Base-by-base conservation (phyloP, 768 basidiomycete genomes). In the Dacryopinax spathularia region DNA sequence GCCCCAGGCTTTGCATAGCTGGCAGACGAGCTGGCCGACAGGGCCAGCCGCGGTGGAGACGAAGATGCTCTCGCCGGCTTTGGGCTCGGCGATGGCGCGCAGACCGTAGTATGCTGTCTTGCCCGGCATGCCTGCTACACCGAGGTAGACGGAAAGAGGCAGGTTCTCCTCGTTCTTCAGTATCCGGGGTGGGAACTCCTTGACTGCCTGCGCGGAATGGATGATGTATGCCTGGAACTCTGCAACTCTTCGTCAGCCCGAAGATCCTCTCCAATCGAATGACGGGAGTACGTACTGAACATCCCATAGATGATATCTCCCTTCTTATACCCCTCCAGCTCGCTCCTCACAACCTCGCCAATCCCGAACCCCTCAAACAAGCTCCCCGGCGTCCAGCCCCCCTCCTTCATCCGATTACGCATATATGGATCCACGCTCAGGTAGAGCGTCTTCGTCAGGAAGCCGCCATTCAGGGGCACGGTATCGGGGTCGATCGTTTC, bases 1-100 rank as follows among this genome's bases (percentile, higher is more conserved):
- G 0, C 80, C 80, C 0, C 73, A 70, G 1, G 66, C 66, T 65
- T 79, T 78, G 25, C 78, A 77, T 16, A 80, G 67, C 70, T 80
- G 78, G 33, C 75, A 71, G 44, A 79, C 77, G 22, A 77, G 33
- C 81, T 82, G 81, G 66, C 86, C 87, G 31, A 89, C 85, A 16
- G 84, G 41, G 66, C 79, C 79, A 12, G 76, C 74, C 0, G 76
- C 81, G 4, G 79, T 73, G 1, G 73, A 75, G 16, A 84, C 76
- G 65, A 82, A 84, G 16, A 75, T 78, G 0, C 74, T 75, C 65
- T 84, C 80, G 6, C 82, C 82, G 0, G 85, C 73, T 72, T 94
- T 88, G 69, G 93, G 73, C 65, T 89, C 73, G 16, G 85, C 91
- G 44, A 95, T 78, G 59, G 90, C 89, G 72, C 84, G 78, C 31